Conservation (phyloP, 2,329 filamentous ascomycete species). For the Zymoseptoria brevis region DNA sequence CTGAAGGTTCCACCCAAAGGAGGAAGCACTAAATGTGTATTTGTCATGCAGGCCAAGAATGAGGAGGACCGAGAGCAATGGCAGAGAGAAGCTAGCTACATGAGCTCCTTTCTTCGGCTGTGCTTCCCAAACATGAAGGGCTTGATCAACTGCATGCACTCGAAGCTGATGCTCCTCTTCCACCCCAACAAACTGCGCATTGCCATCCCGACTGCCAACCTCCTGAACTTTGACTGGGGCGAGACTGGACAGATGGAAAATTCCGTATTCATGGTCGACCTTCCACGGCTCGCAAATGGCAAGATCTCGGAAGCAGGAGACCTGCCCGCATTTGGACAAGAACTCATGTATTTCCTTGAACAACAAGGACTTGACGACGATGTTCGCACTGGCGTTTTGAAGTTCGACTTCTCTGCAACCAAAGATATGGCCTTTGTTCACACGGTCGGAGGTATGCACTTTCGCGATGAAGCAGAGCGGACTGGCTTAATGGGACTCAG, state of each 20-base stretch:
- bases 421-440: conserved; percentile 70
- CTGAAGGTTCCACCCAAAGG: conserved; percentile 55
- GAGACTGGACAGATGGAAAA: conserved; percentile 81
- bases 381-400: conserved; percentile 59
- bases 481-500: conserved; percentile 72
- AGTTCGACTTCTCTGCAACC: conserved; percentile 77
- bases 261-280: conserved; percentile 82
- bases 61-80: conserved; percentile 30
- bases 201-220: conserved; percentile 79
- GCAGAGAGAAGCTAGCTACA: conserved; percentile 21
- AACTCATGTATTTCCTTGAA: conserved; percentile 62
- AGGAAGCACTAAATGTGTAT: conserved; percentile 39
- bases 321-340: conserved; percentile 51
- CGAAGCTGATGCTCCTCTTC: conserved; percentile 86
- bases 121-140: conserved; percentile 79
- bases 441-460: conserved; percentile 49
- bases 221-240: conserved; percentile 83
- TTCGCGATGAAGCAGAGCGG: conserved; percentile 32
- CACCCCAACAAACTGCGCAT: conserved; percentile 66
- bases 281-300: conserved; percentile 51
- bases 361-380: conserved; percentile 58
- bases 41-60: conserved; percentile 54
- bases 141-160: conserved; percentile 73
- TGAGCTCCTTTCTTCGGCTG: conserved; percentile 44
- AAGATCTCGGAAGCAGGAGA: conserved; percentile 23